Evolutionary conservation across 2,329 filamentous ascomycete species (phyloP).

Genomic region (Calcarisporium arbuscula): DNA sequence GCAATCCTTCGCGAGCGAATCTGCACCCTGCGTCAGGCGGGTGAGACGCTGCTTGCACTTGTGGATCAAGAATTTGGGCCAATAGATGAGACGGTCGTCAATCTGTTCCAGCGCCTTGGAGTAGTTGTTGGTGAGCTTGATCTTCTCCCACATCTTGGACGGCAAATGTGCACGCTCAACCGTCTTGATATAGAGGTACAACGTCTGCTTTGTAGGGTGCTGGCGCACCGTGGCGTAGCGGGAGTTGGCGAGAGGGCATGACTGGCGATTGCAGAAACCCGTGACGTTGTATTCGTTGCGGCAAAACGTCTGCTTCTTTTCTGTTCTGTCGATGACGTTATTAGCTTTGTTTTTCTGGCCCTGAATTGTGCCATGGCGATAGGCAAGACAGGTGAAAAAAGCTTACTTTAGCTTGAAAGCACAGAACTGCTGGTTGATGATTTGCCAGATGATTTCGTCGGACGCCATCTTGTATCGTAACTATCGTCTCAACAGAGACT

Average conservation of each 20-base stretch:
- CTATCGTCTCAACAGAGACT: neutral
- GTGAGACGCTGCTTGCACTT: slow-evolving; percentile 97
- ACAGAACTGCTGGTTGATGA: slow-evolving; percentile 94
- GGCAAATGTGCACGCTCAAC: slow-evolving; percentile 84
- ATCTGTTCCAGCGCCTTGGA: slow-evolving; percentile 81
- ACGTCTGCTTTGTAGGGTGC: slow-evolving; percentile 69
- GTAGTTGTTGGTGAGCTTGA: slow-evolving; percentile 87
- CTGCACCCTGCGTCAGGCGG: slow-evolving; percentile 81
- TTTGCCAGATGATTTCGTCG: slow-evolving; percentile 96
- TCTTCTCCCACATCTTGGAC: slow-evolving; percentile 88
- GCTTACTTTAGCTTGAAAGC: slow-evolving; percentile 85
- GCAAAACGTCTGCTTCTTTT: slow-evolving; percentile 88
- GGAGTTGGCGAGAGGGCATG: slow-evolving; percentile 84
- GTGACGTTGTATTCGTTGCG: slow-evolving; percentile 89
- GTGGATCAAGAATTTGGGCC: slow-evolving; percentile 87
- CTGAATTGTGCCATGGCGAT: too few relatives aligned
- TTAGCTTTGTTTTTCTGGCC: slow-evolving; percentile 21
- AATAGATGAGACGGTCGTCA: slow-evolving; percentile 82
- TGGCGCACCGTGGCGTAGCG: slow-evolving; percentile 88
- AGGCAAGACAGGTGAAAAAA: neutral
- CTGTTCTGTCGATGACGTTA: slow-evolving; percentile 47
- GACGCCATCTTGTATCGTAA: slow-evolving; percentile 59
- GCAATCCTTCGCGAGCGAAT: slow-evolving; percentile 74
- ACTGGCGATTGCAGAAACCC: slow-evolving; percentile 78
- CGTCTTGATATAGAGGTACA: slow-evolving; percentile 97